Base-by-base conservation (phyloP, 2,329 filamentous ascomycete species). In the Microcera coccophila region DNA sequence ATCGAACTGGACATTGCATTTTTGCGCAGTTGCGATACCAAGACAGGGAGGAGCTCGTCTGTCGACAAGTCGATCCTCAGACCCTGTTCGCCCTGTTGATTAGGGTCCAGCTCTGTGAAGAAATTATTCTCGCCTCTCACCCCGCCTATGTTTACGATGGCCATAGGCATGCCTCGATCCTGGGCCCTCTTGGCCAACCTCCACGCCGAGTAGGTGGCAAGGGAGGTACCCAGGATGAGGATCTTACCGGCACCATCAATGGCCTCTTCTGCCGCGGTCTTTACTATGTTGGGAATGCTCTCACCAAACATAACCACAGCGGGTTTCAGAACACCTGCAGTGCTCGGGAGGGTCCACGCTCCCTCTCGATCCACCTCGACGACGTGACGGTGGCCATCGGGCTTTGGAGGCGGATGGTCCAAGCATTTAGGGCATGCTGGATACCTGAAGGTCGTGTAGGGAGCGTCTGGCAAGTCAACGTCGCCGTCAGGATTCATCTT, bases 291-390 rank as follows among this genome's bases (percentile, higher is more conserved):
- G 0, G 79, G 72, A 38, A 97, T 95, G 46, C 81, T 90, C 66
- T 97, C 93, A 14, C 93, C 93, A 63, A 97, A 97, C 89, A 97
- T 96, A 56, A 90, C 83, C 2, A 98, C 90, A 1, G 87, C 87
- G 3, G 93, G 93, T 61, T 97, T 97, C 42, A 98, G 65, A 28
- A 97, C 81, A 2, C 91, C 93, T 0, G 82, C 87, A 2, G 76
- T 81, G 53, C 81, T 83, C 0, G 69, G 68, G 5, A 74, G 55
- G 29, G 73, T 68, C 87, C 85, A 94, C 1, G 90, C 91, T 0
- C 91, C 91, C 40, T 96, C 89, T 1, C 61, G 55, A 57, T 96
- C 91, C 11, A 86, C 78, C 48, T 85, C 73, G 1, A 96, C 82
- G 19, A 65, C 69, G 15, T 75, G 72, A 46, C 60, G 67, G 2